These are phyloP conservation scores for Mycosphaerella sp. DNA, from an alignment of 2,329 filamentous ascomycete genomes.

Conservation along the genomic window DNA sequence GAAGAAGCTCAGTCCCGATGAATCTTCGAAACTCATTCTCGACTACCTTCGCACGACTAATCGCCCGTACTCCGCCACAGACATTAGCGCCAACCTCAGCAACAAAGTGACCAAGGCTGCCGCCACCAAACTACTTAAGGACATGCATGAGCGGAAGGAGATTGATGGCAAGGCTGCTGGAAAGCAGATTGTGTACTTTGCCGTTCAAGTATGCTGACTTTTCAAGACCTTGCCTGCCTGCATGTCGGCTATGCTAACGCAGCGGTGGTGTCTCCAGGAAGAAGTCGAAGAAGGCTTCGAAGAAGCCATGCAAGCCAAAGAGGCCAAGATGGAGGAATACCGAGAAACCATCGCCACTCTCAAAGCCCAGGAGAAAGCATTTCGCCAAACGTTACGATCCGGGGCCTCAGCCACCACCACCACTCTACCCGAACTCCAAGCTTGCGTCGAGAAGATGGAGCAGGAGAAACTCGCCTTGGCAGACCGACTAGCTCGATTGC, in stretches of 20 bases:
- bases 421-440: slow-evolving; percentile 46
- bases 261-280: slow-evolving; percentile 37
- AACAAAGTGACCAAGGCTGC: slow-evolving; percentile 41
- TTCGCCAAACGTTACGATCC: slow-evolving; percentile 43
- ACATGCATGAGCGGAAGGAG: slow-evolving; percentile 54
- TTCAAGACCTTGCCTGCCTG: neutral
- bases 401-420: slow-evolving; percentile 41
- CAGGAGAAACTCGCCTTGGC: slow-evolving; percentile 39
- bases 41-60: slow-evolving; percentile 31
- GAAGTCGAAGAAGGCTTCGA: slow-evolving; percentile 44
- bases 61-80: slow-evolving; percentile 32
- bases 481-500: slow-evolving; percentile 38
- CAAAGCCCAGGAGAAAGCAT: slow-evolving; percentile 43
- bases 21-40: slow-evolving; percentile 28
- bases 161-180: slow-evolving; percentile 54
- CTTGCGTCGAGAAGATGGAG: slow-evolving; percentile 40
- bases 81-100: slow-evolving; percentile 34
- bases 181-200: slow-evolving; percentile 58
- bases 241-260: neutral
- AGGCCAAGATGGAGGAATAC: slow-evolving; percentile 44
- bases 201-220: slow-evolving; percentile 37
- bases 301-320: slow-evolving; percentile 45
- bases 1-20: slow-evolving; percentile 28
- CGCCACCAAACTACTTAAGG: slow-evolving; percentile 55
- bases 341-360: slow-evolving; percentile 41